phyloP scores from a whole-genome alignment of 2,329 filamentous ascomycete genomes.

The Helotiales sp. region DNA sequence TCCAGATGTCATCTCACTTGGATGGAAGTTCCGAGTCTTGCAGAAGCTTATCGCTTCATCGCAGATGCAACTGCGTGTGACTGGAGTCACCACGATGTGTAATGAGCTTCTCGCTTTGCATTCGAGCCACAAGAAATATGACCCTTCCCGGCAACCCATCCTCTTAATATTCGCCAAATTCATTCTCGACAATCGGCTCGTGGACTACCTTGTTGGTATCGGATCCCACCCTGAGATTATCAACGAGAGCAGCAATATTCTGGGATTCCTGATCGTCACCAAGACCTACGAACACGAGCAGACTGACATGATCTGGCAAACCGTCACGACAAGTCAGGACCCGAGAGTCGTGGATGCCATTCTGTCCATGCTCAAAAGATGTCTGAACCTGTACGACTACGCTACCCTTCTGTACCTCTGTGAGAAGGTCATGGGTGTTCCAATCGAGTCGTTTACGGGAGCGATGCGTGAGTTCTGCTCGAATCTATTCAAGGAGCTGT shows the following conservation, averaged over 20 bases:
- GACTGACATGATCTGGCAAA: constrained; percentile 83
- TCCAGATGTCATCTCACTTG: constrained; percentile 58
- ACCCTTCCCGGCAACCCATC: constrained; percentile 53
- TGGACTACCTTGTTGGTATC: constrained; percentile 86
- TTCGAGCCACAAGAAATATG: constrained; percentile 53
- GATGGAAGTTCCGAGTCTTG: constrained; percentile 73
- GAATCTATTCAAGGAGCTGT: constrained; percentile 56
- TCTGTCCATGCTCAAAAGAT: constrained; percentile 63
- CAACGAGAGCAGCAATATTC: constrained; percentile 77
- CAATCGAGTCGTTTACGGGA: constrained; percentile 65
- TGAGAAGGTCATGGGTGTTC: constrained; percentile 69
- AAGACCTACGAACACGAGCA: constrained; percentile 72
- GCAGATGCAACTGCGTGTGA: constrained; percentile 88
- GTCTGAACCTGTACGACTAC: constrained; percentile 55
- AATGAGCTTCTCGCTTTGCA: constrained; percentile 70
- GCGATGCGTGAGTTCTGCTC: constrained; percentile 67
- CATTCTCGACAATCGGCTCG: constrained; percentile 70
- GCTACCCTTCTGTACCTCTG: constrained; percentile 67
- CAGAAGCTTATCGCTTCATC: constrained; percentile 78
- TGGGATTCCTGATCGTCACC: constrained; percentile 85
- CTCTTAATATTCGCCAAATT: constrained; percentile 72
- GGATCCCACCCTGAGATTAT: constrained; percentile 94
- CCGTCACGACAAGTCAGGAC: constrained; percentile 80
- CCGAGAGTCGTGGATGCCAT: constrained; percentile 83
- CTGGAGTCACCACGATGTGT: constrained; percentile 77